phyloP scores from a whole-genome alignment of 805 yeast species.

The Pichia nanzhaoensis region DNA sequence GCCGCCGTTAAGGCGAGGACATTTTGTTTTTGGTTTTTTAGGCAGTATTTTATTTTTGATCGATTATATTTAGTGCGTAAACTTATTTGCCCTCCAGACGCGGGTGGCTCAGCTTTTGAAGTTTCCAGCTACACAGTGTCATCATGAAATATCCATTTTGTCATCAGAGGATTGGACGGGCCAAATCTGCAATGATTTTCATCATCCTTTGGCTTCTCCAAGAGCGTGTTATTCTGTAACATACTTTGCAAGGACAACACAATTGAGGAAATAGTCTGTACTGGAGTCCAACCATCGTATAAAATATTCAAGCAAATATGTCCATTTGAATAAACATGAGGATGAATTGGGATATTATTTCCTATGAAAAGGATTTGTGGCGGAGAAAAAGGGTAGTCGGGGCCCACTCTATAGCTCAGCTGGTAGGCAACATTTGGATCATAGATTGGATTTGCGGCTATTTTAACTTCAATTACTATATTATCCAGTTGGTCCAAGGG shows the following conservation, averaged over 20 bases:
- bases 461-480: conserved; percentile 6
- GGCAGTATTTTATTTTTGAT: too few relatives aligned
- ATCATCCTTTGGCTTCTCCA: conserved; percentile 55
- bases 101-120: background rate
- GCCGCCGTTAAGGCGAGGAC: too few relatives aligned
- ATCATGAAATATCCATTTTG: conserved; percentile 53
- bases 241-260: conserved; percentile 59
- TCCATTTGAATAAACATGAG: conserved; percentile 70
- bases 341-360: conserved; percentile 53
- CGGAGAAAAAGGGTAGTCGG: conserved; percentile 11
- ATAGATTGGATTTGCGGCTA: conserved; percentile 5
- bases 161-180: conserved; percentile 48
- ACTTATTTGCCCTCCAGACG: too few relatives aligned
- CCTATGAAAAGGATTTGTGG: conserved; percentile 12
- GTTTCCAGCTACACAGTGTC: conserved; percentile 32
- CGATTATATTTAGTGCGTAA: too few relatives aligned
- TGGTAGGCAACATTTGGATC: background rate
- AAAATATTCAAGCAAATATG: conserved; percentile 68
- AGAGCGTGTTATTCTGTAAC: conserved; percentile 42
- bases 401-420: conserved; percentile 3
- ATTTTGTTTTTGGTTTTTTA: too few relatives aligned
- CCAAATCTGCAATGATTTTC: conserved; percentile 42
- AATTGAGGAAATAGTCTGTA: conserved; percentile 43
- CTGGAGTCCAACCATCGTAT: conserved; percentile 65
- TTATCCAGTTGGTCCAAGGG: background rate